Evolutionary conservation across 2,329 filamentous ascomycete species (phyloP).

Genomic region (Colletotrichum sp.): DNA sequence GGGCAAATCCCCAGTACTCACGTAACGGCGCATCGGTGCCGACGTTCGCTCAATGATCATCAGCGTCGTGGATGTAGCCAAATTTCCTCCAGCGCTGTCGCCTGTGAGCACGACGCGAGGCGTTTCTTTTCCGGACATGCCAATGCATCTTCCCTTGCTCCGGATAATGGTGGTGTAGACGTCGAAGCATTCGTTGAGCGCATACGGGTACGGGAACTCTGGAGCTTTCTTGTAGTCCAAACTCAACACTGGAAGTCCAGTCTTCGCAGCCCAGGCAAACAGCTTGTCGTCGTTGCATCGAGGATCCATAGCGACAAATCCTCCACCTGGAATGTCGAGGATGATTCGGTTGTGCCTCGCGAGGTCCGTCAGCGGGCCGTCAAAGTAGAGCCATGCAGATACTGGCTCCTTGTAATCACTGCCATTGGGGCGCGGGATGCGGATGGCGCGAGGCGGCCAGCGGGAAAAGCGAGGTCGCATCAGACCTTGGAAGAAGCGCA

Average conservation of each 20-base stretch:
- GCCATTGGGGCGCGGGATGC: constrained; percentile 79
- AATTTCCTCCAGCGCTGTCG: constrained; percentile 55
- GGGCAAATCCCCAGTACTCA: constrained; percentile 67
- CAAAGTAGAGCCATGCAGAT: constrained; percentile 90
- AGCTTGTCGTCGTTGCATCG: constrained; percentile 93
- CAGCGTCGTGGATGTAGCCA: constrained; percentile 73
- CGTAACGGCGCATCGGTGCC: constrained; percentile 57
- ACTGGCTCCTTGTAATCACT: constrained; percentile 87
- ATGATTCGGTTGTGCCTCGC: constrained; percentile 79
- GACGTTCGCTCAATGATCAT: constrained; percentile 82
- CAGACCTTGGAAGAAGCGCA: constrained; percentile 74
- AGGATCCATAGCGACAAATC: constrained; percentile 97
- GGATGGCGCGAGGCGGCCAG: constrained; percentile 81
- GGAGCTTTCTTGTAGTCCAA: constrained; percentile 76
- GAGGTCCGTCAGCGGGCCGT: constrained; percentile 81
- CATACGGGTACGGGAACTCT: constrained; percentile 54
- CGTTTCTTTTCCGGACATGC: constrained; percentile 43
- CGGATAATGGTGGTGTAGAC: constrained; percentile 44
- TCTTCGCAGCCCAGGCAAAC: constrained; percentile 88
- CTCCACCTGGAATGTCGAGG: constrained; percentile 90
- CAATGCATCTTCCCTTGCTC: constrained; percentile 46
- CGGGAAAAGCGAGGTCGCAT: constrained; percentile 80
- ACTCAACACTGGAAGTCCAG: constrained; percentile 86
- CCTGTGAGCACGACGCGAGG: constrained; percentile 50
- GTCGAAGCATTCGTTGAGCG: constrained; percentile 56